Evolutionary conservation across 306 rosid species (phyloP).

Genomic region (Herpetospermum pedunculosum): DNA sequence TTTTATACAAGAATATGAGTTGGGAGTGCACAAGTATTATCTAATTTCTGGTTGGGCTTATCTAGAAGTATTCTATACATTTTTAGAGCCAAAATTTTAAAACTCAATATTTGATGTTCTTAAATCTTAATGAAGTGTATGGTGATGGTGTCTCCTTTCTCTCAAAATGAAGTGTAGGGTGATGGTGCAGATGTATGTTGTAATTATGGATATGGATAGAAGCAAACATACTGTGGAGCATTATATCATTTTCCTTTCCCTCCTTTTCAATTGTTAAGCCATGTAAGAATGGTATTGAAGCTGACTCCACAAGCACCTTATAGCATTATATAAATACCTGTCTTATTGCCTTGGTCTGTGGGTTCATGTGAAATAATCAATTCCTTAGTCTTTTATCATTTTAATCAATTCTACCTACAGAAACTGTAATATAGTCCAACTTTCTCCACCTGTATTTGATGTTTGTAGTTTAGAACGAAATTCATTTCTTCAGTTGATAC

Average conservation of each 20-base stretch:
- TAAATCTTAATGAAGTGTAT: neutral
- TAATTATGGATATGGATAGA: neutral
- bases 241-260: neutral
- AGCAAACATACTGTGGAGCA: neutral
- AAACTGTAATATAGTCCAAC: neutral
- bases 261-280: neutral
- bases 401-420: neutral
- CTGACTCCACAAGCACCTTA: neutral
- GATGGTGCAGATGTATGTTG: neutral
- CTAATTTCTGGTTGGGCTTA: neutral
- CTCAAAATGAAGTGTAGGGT: neutral
- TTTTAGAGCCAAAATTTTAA: neutral
- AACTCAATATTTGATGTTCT: neutral
- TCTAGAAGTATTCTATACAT: neutral
- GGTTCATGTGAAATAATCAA: neutral
- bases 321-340: neutral
- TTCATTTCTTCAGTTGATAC: conserved; percentile 10
- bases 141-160: neutral
- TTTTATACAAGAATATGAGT: neutral
- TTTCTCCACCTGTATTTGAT: neutral
- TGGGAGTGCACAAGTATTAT: neutral
- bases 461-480: neutral
- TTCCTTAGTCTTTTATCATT: neutral
- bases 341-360: neutral
- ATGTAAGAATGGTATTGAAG: neutral